Evolutionary conservation across 345 rosid species (phyloP).

Genomic region (Eucalyptus regnans): DNA sequence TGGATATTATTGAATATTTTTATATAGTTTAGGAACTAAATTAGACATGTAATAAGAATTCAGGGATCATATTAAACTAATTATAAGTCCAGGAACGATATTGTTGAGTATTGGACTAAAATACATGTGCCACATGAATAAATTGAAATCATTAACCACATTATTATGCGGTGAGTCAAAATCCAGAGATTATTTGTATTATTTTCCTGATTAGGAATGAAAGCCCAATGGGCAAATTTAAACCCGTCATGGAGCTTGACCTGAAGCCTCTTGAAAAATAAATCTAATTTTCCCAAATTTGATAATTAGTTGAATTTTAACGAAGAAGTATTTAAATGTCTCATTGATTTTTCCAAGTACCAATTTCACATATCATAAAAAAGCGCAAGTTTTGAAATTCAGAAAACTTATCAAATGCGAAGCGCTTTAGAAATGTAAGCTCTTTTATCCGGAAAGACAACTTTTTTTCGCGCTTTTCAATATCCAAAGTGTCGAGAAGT

Average conservation of each 20-base stretch:
- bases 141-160: no score
- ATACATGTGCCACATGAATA: no score
- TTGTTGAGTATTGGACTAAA: no score
- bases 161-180: no score
- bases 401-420: background rate
- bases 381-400: background rate
- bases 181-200: no score
- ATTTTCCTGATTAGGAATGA: background rate
- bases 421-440: background rate
- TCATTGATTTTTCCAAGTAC: background rate
- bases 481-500: background rate
- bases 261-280: background rate
- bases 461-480: background rate
- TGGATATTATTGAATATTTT: background rate
- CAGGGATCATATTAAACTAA: no score
- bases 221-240: background rate
- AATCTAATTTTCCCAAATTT: background rate
- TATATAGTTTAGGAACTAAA: background rate
- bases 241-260: background rate
- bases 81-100: accelerated
- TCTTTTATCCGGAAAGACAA: background rate
- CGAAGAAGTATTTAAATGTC: background rate
- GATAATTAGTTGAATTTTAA: background rate
- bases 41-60: background rate
- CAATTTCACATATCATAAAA: background rate